Conservation (phyloP, 2,329 filamentous ascomycete species). For the Trichophyton benhamiae region DNA sequence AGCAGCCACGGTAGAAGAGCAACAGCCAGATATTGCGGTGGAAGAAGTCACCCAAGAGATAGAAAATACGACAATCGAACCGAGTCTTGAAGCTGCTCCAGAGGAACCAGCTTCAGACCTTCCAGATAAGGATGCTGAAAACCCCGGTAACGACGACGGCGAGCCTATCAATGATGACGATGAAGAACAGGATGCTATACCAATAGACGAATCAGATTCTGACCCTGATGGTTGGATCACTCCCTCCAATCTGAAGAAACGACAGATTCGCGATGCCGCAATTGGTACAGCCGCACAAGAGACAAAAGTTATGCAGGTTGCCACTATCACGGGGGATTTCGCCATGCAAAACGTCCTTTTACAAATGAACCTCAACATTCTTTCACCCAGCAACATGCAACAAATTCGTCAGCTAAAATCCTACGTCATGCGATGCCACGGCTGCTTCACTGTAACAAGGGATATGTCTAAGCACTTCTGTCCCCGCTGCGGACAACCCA, state of each 20-base stretch:
- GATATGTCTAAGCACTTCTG: conserved; percentile 89
- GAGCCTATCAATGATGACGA: conserved; percentile 10
- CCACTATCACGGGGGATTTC: conserved; percentile 89
- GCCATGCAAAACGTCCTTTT: conserved; percentile 96
- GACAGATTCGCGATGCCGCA: conserved; percentile 56
- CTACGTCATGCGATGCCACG: conserved; percentile 85
- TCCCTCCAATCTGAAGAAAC: conserved; percentile 76
- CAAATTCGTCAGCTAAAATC: conserved; percentile 77
- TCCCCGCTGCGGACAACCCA: conserved; percentile 75
- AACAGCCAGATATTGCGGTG: conserved; percentile 15
- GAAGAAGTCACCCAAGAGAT: conserved; percentile 21
- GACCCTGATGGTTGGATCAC: conserved; percentile 78
- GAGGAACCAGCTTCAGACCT: background rate
- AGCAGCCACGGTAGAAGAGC: conserved; percentile 13
- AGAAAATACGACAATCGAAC: conserved; percentile 20
- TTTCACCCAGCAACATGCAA: conserved; percentile 59
- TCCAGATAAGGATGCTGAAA: background rate
- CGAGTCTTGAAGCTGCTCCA: background rate
- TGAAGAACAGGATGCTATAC: conserved; percentile 18
- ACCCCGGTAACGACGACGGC: conserved; percentile 11
- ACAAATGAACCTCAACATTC: conserved; percentile 83
- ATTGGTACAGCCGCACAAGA: conserved; percentile 39
- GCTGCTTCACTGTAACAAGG: conserved; percentile 73
- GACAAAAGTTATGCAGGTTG: conserved; percentile 62
- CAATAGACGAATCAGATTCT: conserved; percentile 28